Evolutionary conservation across 345 rosid species (phyloP).

Genomic region (Aquilaria sinensis): DNA sequence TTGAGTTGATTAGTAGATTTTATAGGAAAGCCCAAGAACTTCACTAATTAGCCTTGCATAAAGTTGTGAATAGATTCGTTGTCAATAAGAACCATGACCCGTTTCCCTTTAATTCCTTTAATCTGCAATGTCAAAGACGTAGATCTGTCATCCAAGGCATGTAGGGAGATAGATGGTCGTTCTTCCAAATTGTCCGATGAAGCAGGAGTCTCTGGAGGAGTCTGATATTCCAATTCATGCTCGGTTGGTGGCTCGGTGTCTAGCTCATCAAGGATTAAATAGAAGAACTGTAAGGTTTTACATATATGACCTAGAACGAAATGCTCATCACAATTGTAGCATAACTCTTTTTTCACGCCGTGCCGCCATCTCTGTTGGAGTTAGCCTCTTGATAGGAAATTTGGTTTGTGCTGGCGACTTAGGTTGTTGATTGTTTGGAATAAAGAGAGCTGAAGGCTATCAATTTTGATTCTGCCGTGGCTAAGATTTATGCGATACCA

Average conservation of each 20-base stretch:
- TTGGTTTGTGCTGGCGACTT: background rate
- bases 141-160: background rate
- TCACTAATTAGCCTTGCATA: background rate
- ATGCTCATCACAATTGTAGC: background rate
- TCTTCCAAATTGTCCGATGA: background rate
- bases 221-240: background rate
- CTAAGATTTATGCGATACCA: background rate
- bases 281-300: background rate
- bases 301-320: background rate
- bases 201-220: too few species aligned
- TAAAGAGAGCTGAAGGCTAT: background rate
- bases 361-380: background rate
- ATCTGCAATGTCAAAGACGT: background rate
- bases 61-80: background rate
- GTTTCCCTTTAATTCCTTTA: background rate
- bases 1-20: too few species aligned
- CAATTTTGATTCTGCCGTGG: too few species aligned
- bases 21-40: background rate
- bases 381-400: background rate
- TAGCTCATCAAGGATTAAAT: too few species aligned
- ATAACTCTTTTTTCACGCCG: background rate
- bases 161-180: background rate
- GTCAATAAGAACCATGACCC: background rate
- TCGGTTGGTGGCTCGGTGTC: background rate
- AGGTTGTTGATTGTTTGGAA: background rate